Conservation (phyloP, 176 grass and related monocot genomes). For the Guadua angustifolia region DNA sequence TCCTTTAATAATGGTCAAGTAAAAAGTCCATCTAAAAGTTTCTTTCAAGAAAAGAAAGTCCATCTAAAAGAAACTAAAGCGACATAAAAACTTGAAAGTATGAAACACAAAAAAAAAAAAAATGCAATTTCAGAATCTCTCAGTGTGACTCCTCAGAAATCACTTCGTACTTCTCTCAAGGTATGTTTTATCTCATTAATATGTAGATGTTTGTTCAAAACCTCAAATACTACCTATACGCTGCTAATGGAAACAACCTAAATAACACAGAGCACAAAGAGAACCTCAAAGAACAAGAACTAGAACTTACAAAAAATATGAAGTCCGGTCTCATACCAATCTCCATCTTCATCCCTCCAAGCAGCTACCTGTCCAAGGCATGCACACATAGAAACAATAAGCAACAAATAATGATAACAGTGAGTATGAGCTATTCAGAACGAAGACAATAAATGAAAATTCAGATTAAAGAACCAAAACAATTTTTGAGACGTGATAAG, state of each 20-base stretch:
- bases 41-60: neutral
- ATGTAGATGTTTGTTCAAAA: conserved; percentile 11
- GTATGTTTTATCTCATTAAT: neutral
- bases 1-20: conserved; percentile 5
- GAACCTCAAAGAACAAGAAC: neutral
- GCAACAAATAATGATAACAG: conserved; percentile 26
- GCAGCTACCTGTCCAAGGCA: conserved; percentile 69
- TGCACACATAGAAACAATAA: conserved; percentile 22
- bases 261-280: conserved; percentile 2
- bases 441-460: neutral
- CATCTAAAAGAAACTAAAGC: neutral
- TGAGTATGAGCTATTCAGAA: conserved; percentile 19
- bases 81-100: neutral
- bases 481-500: conserved; percentile 22
- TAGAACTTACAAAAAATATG: conserved; percentile 94
- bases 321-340: conserved; percentile 97
- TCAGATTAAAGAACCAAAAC: neutral
- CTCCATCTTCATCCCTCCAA: conserved; percentile 97
- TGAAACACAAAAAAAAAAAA: neutral
- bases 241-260: conserved; percentile 10
- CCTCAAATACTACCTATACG: neutral
- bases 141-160: conserved; percentile 12
- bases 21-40: neutral
- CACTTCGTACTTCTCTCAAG: conserved; percentile 1
- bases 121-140: conserved; percentile 18